Conservation (phyloP, 2,329 filamentous ascomycete species). For the Saccharata proteae region DNA sequence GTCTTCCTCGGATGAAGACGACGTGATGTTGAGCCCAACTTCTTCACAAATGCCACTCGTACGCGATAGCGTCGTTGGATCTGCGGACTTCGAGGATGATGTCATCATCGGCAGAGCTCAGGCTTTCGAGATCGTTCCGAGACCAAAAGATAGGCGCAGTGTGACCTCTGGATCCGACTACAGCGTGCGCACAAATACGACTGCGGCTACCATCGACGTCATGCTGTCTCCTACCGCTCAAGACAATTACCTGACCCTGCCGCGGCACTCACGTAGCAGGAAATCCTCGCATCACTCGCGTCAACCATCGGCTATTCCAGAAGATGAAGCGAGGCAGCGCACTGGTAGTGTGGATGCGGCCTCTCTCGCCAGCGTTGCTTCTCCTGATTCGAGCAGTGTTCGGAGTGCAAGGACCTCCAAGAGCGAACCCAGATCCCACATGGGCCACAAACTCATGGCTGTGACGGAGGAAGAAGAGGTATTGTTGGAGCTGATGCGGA, state of each 20-base stretch:
- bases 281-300: constrained; percentile 20
- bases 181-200: constrained; percentile 22
- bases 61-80: constrained; percentile 18
- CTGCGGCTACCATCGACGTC: constrained; percentile 26
- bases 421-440: constrained; percentile 20
- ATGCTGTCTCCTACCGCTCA: constrained; percentile 21
- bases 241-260: constrained; percentile 13
- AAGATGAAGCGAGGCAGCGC: constrained; percentile 13
- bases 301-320: constrained; percentile 26
- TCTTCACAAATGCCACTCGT: constrained; percentile 11
- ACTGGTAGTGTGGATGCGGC: constrained; percentile 12
- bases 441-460: constrained; percentile 30
- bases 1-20: constrained; percentile 26
- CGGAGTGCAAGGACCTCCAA: constrained; percentile 20
- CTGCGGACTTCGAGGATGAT: constrained; percentile 17
- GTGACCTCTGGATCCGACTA: constrained; percentile 14
- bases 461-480: constrained; percentile 39
- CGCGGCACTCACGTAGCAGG: constrained; percentile 12
- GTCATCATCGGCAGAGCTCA: constrained; percentile 25
- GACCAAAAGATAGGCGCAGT: constrained; percentile 1
- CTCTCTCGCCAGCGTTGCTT: constrained; percentile 13
- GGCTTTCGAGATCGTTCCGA: constrained; percentile 22
- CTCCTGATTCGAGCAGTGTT: constrained; percentile 12
- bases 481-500: constrained; percentile 37
- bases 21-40: constrained; percentile 11